phyloP scores from a whole-genome alignment of 306 rosid genomes.

The Datisca glomerata region DNA sequence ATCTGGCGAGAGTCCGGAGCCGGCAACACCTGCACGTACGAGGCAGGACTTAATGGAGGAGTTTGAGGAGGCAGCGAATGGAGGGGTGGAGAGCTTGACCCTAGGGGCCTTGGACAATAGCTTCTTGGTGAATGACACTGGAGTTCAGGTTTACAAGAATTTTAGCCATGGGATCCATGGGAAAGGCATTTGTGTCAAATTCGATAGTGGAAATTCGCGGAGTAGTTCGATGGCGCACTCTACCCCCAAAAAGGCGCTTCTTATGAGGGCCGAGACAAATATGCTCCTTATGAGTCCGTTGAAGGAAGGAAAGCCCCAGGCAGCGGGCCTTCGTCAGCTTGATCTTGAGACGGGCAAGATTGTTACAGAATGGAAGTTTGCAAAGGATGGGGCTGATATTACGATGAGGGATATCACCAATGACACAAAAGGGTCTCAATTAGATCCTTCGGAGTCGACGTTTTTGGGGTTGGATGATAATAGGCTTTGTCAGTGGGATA shows the following conservation, averaged over 20 bases:
- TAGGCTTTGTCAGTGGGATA: constrained; percentile 88
- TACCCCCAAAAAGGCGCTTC: constrained; percentile 54
- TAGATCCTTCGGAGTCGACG: constrained; percentile 83
- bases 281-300: constrained; percentile 85
- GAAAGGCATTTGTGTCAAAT: constrained; percentile 60
- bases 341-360: constrained; percentile 78
- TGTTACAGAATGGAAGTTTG: constrained; percentile 83
- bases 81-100: constrained; percentile 72
- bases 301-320: constrained; percentile 52
- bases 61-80: constrained; percentile 76
- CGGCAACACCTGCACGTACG: constrained; percentile 20
- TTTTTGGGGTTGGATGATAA: constrained; percentile 94
- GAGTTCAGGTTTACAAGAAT: constrained; percentile 73
- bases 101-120: constrained; percentile 82
- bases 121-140: constrained; percentile 56
- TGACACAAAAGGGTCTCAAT: constrained; percentile 67
- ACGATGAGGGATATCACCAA: constrained; percentile 80
- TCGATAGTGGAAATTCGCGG: constrained; percentile 21
- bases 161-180: constrained; percentile 65
- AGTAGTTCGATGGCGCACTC: constrained; percentile 12
- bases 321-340: constrained; percentile 56
- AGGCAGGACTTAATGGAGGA: constrained; percentile 54
- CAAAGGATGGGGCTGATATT: constrained; percentile 68
- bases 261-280: constrained; percentile 78
- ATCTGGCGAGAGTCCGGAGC: constrained; percentile 18